These are phyloP conservation scores for Adenanthera pavonina DNA, from an alignment of 306 rosid species.

Conservation along the genomic window DNA sequence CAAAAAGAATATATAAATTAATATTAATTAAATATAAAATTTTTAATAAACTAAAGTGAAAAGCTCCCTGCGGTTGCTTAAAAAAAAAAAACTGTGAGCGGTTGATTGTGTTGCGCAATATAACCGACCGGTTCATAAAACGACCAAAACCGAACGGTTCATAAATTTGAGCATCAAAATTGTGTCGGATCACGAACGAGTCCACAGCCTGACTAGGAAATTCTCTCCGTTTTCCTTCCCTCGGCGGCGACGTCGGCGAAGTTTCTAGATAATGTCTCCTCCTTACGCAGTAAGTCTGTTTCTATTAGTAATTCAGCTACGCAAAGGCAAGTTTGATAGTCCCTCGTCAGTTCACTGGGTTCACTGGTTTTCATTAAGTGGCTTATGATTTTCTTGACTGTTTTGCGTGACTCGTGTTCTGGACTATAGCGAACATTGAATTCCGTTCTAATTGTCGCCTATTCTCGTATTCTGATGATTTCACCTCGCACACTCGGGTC, in stretches of 20 bases:
- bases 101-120: not conserved
- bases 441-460: constrained; percentile 5
- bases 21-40: too few relatives aligned
- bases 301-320: not conserved
- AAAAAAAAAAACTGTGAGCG: too few relatives aligned
- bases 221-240: constrained; percentile 10
- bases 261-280: constrained; percentile 40
- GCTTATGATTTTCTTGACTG: not conserved
- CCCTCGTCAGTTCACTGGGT: constrained; percentile 25
- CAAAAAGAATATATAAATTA: too few relatives aligned
- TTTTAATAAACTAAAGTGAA: too few relatives aligned
- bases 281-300: constrained; percentile 39
- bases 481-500: not conserved
- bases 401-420: not conserved
- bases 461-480: constrained; percentile 1
- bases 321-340: not conserved
- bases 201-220: not conserved
- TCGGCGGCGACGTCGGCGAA: constrained; percentile 14
- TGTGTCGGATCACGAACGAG: not conserved
- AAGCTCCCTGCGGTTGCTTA: too few relatives aligned
- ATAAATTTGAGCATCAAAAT: not conserved
- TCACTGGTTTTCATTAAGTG: not conserved
- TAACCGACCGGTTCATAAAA: not conserved
- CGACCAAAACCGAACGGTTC: not conserved
- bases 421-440: not conserved